These are phyloP conservation scores for Zalaria obscura DNA, from an alignment of 2,329 filamentous ascomycete genomes.

Conservation along the genomic window DNA sequence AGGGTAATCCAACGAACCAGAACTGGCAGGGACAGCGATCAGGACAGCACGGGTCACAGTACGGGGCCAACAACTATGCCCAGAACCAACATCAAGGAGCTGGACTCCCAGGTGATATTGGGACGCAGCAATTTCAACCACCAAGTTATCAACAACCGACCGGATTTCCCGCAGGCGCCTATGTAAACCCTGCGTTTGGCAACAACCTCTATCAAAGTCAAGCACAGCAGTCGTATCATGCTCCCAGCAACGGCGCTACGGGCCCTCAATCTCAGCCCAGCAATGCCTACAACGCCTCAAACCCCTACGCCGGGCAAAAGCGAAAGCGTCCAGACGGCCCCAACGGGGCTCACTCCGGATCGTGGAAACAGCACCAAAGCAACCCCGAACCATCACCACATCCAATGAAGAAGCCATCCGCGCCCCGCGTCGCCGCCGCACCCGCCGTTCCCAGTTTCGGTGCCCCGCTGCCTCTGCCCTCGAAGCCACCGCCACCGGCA, in stretches of 20 bases:
- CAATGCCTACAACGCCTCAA: background rate
- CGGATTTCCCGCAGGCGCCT: conserved; percentile 12
- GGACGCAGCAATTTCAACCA: background rate
- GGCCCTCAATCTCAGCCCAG: background rate
- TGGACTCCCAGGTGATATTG: background rate
- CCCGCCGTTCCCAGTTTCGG: conserved; percentile 19
- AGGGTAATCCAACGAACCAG: background rate
- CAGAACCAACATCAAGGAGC: background rate
- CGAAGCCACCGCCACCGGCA: conserved; percentile 1
- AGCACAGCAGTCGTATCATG: background rate
- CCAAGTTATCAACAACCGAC: background rate
- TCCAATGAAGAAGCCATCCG: conserved; percentile 7
- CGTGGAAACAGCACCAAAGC: background rate
- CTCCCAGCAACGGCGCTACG: background rate
- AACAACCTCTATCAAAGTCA: background rate
- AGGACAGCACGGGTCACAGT: background rate
- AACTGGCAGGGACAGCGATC: background rate
- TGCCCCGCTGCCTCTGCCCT: conserved; percentile 8
- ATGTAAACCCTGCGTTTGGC: conserved; percentile 13
- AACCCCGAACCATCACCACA: background rate
- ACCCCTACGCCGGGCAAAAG: conserved; percentile 15
- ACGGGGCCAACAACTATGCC: background rate
- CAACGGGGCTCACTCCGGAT: background rate
- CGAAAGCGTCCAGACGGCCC: conserved; percentile 11
- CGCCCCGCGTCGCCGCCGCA: conserved; percentile 9